Base-by-base conservation (phyloP, 805 yeast genomes). In the Cyberlindnera japonica region DNA sequence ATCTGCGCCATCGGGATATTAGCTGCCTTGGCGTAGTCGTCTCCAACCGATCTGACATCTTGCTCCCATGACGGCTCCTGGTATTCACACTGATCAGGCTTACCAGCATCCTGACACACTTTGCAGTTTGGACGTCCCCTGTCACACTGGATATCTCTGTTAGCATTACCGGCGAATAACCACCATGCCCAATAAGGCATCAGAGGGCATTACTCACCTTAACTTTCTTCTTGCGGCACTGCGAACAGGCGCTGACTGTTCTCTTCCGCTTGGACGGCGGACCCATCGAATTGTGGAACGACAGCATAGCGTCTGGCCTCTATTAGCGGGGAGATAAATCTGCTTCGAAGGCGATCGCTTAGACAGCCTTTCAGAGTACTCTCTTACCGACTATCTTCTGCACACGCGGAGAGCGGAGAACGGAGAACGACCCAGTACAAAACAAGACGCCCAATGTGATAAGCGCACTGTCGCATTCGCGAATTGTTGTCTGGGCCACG, bases 41-140 rank as follows among this genome's bases (percentile, higher is more conserved):
- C 24, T 9, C 40, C 35, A 2, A 45, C 18, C 6, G 40, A 18
- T 8, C 18, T 36, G 11, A 63, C 49, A 17, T 64, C 72, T 44
- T 81, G 54, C 55, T 68, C 76, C 82, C 82, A 76, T 17, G 71
- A 65, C 25, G 79, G 82, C 47, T 74, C 79, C 52, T 74, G 65
- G 47, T 75, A 76, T 22, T 67, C 68, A 41, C 81, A 75, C 14
- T 68, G 54, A 44, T 68, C 73, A 9, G 67, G 67, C 10, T 68
- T 72, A 2, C 74, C 75, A 21, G 73, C 67, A 50, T 72, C 73
- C 18, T 62, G 56, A 58, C 82, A 76, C 47, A 69, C 75, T 6
- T 67, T 62, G 54, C 82, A 76, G 38, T 69, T 71, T 1, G 82
- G 82, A 41, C 75, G 66, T 18, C 63, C 63, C 41, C 67, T 66